phyloP scores from a whole-genome alignment of 1,284 basidiomycete genomes.

The Ustilago curta region DNA sequence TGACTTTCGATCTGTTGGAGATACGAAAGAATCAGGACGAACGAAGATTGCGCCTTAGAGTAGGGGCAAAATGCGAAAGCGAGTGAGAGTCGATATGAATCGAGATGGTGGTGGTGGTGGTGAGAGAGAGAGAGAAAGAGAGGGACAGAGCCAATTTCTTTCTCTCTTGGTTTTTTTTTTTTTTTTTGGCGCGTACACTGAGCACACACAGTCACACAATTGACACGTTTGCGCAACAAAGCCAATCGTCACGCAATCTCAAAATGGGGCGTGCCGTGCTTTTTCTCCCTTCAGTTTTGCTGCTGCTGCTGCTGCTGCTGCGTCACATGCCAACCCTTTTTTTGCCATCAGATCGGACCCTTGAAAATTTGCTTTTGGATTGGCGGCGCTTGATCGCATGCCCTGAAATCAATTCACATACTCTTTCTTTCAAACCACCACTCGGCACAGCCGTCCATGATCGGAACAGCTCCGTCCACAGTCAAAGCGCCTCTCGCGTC shows the following conservation, averaged over 20 bases:
- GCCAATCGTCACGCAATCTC: conserved; percentile 3
- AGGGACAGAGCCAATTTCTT: background rate
- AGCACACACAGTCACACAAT: too few species aligned
- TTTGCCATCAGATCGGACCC: too few species aligned
- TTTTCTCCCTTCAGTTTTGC: background rate
- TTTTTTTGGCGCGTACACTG: too few species aligned
- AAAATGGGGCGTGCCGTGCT: background rate
- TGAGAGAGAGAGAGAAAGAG: background rate
- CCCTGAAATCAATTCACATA: too few species aligned
- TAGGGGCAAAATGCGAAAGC: conserved; percentile 32
- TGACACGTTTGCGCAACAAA: conserved; percentile 9
- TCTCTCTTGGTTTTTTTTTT: too few species aligned
- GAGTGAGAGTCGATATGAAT: conserved; percentile 7
- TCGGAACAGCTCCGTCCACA: too few species aligned
- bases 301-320: conserved; percentile 6
- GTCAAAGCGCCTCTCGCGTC: too few species aligned
- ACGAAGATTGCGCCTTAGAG: conserved; percentile 33
- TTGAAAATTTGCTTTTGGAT: too few species aligned
- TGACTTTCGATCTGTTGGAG: conserved; percentile 56
- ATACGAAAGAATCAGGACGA: conserved; percentile 51
- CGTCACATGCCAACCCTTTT: conserved; percentile 2
- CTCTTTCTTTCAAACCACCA: too few species aligned
- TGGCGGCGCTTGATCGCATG: too few species aligned
- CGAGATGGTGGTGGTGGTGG: conserved; percentile 30
- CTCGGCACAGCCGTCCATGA: too few species aligned